Base-by-base conservation (phyloP, 2,329 filamentous ascomycete genomes). In the Lomentospora prolificans region DNA sequence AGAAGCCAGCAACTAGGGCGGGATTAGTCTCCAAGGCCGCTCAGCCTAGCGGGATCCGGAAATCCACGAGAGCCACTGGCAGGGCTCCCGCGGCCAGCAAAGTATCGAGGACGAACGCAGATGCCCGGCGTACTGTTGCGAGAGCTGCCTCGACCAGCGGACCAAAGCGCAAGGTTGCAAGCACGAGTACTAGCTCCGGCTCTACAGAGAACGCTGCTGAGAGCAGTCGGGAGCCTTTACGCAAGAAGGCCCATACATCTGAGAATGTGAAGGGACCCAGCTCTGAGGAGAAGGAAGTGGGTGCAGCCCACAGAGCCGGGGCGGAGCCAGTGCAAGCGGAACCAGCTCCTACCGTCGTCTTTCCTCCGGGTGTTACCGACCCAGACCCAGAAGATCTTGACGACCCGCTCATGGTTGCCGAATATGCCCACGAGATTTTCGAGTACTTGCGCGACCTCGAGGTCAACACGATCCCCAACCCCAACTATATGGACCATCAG, bases 351-450 rank as follows among this genome's bases (percentile, higher is more conserved):
- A 64, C 53, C 51, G 50, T 46, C 9, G 51, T 56, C 7, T 62
- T 61, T 50, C 63, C 63, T 3, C 22, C 39, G 0, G 70, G 68
- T 27, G 77, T 82, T 55, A 76, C 81, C 63, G 78, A 94, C 63
- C 78, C 96, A 28, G 94, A 97, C 66, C 78, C 76, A 52, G 94
- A 97, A 69, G 94, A 99, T 64, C 69, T 87, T 53, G 90, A 95
- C 62, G 94, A 99, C 66, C 95, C 95, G 25, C 79, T 96, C 64
- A 97, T 99, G 94, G 94, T 95, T 61, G 90, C 94, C 53, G 94
- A 97, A 70, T 99, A 99, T 66, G 91, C 95, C 52, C 86, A 86
- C 58, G 94, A 99, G 67, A 97, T 99, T 67, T 97, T 97, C 67
- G 90, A 96, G 62, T 97, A 99, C 71, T 81, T 97, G 61, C 86